A percentile compares a stretch with the other conserved stretches of the same genome.
Evolutionary conservation across 192 early-diverging fungal genomes (phyloP).

Genomic region (Backusella morwellensis): DNA sequence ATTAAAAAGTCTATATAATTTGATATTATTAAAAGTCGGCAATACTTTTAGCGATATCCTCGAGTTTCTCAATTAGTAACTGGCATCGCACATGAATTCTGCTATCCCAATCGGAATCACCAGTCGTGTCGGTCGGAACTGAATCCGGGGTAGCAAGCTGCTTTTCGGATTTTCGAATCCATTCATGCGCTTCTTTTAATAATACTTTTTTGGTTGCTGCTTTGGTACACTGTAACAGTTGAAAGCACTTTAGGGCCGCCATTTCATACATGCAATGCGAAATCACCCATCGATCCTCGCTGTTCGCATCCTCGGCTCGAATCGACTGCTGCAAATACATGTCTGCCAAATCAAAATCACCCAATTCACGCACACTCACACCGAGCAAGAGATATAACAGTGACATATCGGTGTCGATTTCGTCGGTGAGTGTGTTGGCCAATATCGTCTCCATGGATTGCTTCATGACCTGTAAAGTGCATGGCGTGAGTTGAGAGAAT

Average conservation of each 20-base stretch:
- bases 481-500: conserved; percentile 18
- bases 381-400: conserved; percentile 26
- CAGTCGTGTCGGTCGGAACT: conserved; percentile 5
- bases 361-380: conserved; percentile 26
- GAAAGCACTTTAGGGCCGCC: conserved; percentile 17
- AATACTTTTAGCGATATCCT: conserved; percentile 11
- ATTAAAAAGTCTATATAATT: neutral
- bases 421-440: neutral
- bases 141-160: conserved; percentile 3
- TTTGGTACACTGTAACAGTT: neutral
- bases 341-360: conserved; percentile 13
- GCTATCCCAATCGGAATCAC: conserved; percentile 28
- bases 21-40: neutral
- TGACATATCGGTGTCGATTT: conserved; percentile 12
- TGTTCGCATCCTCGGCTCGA: conserved; percentile 1
- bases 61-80: conserved; percentile 26
- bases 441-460: neutral
- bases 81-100: conserved; percentile 33
- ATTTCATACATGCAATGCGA: conserved; percentile 32
- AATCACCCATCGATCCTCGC: conserved; percentile 23
- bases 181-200: conserved; percentile 28
- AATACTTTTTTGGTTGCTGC: neutral
- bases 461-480: conserved; percentile 18
- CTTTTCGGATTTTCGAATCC: conserved; percentile 17
- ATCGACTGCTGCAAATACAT: conserved; percentile 10